Conservation (phyloP, 495 filamentous ascomycete species). For the Hyaloscypha bicolor region DNA sequence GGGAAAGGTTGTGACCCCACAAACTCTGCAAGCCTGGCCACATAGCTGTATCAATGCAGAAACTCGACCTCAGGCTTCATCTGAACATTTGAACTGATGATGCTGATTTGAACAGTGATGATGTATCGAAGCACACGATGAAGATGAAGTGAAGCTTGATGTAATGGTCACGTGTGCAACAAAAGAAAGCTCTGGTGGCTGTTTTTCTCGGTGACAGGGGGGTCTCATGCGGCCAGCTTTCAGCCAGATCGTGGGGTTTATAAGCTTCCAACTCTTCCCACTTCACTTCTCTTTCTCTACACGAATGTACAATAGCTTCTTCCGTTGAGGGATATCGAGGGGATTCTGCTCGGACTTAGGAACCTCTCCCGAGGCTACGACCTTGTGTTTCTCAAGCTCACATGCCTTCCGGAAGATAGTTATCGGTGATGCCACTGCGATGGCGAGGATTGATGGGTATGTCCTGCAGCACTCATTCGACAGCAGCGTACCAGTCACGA, state of each 20-base stretch:
- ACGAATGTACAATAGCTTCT: background rate
- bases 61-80: background rate
- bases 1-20: background rate
- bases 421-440: conserved; percentile 36
- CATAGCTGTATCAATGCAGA: background rate
- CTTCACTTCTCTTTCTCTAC: background rate
- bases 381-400: conserved; percentile 21
- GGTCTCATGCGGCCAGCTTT: conserved; percentile 9
- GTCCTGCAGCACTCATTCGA: conserved; percentile 15
- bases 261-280: background rate
- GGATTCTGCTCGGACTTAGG: background rate
- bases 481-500: conserved; percentile 16
- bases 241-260: conserved; percentile 17
- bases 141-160: background rate
- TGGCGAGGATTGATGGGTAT: conserved; percentile 28
- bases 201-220: background rate
- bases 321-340: background rate
- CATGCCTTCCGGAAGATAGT: conserved; percentile 31
- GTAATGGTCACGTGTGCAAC: background rate
- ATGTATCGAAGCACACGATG: background rate
- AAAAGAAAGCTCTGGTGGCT: background rate
- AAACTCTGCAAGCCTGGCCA: background rate
- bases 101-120: background rate
- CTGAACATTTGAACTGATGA: background rate
- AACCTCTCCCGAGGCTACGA: background rate